Conservation (phyloP, 495 filamentous ascomycete genomes). For the Pseudomonodictys pantanalensis region DNA sequence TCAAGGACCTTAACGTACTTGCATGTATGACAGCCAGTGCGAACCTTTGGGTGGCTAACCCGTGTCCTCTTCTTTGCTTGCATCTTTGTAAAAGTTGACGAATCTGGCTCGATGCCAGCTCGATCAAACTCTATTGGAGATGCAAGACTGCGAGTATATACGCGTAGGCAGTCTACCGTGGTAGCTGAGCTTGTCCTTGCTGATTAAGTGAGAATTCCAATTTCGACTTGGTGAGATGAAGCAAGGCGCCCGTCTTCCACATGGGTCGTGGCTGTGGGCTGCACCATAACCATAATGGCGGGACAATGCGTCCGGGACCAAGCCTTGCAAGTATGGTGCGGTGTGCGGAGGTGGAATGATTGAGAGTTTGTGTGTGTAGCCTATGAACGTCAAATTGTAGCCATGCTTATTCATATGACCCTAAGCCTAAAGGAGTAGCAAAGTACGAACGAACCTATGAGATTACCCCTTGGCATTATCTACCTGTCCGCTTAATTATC, state of each 20-base stretch:
- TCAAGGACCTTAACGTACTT: constrained; percentile 18
- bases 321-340: not conserved
- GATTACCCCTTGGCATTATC: too few relatives aligned
- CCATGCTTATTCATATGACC: too few relatives aligned
- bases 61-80: constrained; percentile 19
- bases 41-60: constrained; percentile 24
- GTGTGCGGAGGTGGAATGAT: not conserved
- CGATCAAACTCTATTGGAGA: not conserved
- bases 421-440: too few relatives aligned
- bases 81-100: constrained; percentile 1
- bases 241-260: constrained; percentile 4
- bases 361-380: too few relatives aligned
- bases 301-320: not conserved
- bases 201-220: constrained; percentile 1
- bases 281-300: constrained; percentile 2
- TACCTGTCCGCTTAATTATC: too few relatives aligned
- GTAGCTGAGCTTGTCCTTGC: not conserved
- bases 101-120: not conserved
- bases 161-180: too few relatives aligned
- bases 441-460: too few relatives aligned
- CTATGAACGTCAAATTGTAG: too few relatives aligned
- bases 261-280: not conserved
- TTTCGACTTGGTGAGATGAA: not conserved
- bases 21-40: constrained; percentile 29
- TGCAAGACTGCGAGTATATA: not conserved